Conservation (phyloP, 306 rosid genomes). For the Alnus rubra region DNA sequence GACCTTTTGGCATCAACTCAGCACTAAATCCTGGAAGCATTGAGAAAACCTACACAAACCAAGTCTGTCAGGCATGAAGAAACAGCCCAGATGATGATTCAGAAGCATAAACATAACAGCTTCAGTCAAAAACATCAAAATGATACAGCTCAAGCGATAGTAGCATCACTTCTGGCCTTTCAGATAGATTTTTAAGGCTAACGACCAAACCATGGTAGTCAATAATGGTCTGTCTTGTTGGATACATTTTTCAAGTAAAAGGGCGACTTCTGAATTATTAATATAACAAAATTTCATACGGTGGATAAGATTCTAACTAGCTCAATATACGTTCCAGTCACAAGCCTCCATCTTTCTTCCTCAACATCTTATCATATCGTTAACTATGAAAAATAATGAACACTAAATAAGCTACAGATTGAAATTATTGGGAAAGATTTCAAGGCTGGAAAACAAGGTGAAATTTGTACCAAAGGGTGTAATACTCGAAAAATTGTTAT, state of each 20-base stretch:
- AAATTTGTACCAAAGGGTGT: neutral
- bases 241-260: no score
- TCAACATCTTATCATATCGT: neutral
- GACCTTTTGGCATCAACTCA: constrained; percentile 86
- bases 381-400: neutral
- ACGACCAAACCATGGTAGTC: no score
- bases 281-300: no score
- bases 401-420: neutral
- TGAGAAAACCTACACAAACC: constrained; percentile 56
- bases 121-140: neutral
- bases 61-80: constrained; percentile 13
- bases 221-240: no score
- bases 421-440: neutral
- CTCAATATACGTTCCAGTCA: neutral
- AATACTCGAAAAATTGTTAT: neutral
- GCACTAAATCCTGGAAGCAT: constrained; percentile 84
- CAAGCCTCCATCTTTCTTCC: neutral
- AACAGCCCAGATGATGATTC: neutral
- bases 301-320: no score
- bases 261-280: no score
- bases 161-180: no score
- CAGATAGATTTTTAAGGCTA: no score
- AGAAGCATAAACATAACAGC: neutral
- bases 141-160: neutral
- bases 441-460: neutral